Evolutionary conservation across 2,329 filamentous ascomycete genomes (phyloP), one percentile per base, ranked within the genome.

Genomic region (Stachybotrys echinatus): DNA sequence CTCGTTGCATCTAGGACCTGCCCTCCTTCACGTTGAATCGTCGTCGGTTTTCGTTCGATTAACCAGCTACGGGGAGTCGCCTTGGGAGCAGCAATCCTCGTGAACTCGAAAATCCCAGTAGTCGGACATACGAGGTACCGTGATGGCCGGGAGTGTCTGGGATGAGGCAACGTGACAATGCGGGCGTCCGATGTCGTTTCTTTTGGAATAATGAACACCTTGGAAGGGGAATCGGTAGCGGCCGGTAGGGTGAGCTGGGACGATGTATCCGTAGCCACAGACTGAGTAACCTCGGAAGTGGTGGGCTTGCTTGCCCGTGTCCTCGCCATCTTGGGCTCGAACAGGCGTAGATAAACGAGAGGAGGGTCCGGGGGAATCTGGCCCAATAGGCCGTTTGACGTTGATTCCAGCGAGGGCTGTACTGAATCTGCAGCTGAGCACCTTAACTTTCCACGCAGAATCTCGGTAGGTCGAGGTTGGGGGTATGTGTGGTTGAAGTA

Each of bases 21-120:
- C 12, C 62, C 54, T 6, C 58, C 54, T 4, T 42, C 19, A 23
- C 52, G 34, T 20, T 20, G 34, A 23, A 40, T 47, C 56, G 49
- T 42, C 23, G 31, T 48, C 31, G 52, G 51, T 19, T 54, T 47
- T 4, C 57, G 60, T 50, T 80, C 73, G 46, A 87, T 70, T 23
- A 88, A 67, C 83, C 83, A 87, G 59, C 83, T 87, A 48, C 77
- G 73, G 3, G 83, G 82, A 1, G 68, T 72, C 5, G 73, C 68
- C 48, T 74, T 77, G 10, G 80, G 76, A 1, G 76, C 72, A 2
- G 75, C 65, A 53, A 85, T 73, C 57, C 70, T 77, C 34, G 75
- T 85, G 61, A 87, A 84, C 59, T 88, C 84, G 69, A 82, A 84
- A 52, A 87, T 75, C 50, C 83, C 84, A 1, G 74, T 75, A 47